A percentile compares a stretch with the other conserved stretches of the same genome.
Evolutionary conservation across 257 asterid species (phyloP).

Genomic region (Lithospermum erythrorhizon): DNA sequence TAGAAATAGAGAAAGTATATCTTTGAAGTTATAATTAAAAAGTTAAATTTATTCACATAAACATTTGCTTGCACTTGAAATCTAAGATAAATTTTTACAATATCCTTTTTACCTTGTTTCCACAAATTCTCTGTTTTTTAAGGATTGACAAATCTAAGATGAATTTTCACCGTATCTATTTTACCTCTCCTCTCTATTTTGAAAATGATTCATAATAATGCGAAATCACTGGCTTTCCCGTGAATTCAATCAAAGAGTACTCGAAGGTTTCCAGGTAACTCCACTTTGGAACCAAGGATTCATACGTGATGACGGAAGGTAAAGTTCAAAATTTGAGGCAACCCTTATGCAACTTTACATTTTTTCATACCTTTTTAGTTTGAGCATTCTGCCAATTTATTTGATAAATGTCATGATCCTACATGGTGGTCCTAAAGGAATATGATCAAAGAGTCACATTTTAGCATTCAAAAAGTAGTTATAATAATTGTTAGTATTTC

Average conservation of each 20-base stretch:
- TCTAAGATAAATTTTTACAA: background rate
- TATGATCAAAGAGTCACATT: too few species aligned
- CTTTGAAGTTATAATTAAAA: too few species aligned
- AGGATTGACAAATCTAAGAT: background rate
- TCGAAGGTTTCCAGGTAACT: slow-evolving; percentile 91
- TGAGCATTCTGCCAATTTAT: background rate
- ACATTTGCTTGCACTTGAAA: background rate
- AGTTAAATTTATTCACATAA: background rate
- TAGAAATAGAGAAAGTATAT: too few species aligned
- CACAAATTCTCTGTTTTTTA: background rate
- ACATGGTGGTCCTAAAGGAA: too few species aligned
- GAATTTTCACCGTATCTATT: too few species aligned
- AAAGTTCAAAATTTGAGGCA: slow-evolving; percentile 7
- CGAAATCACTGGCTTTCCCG: slow-evolving; percentile 20
- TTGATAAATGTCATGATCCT: too few species aligned
- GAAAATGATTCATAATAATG: background rate
- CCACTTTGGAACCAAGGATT: slow-evolving; percentile 95
- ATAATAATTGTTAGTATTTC: too few species aligned
- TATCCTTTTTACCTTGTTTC: background rate
- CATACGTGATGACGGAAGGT: slow-evolving; percentile 87
- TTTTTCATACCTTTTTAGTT: background rate
- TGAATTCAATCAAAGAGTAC: slow-evolving; percentile 71
- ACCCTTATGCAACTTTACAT: background rate
- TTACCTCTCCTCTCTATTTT: too few species aligned
- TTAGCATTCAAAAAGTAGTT: too few species aligned